These are phyloP conservation scores for Colletotrichum viniferum DNA, from an alignment of 2,329 filamentous ascomycete genomes.

Conservation along the genomic window DNA sequence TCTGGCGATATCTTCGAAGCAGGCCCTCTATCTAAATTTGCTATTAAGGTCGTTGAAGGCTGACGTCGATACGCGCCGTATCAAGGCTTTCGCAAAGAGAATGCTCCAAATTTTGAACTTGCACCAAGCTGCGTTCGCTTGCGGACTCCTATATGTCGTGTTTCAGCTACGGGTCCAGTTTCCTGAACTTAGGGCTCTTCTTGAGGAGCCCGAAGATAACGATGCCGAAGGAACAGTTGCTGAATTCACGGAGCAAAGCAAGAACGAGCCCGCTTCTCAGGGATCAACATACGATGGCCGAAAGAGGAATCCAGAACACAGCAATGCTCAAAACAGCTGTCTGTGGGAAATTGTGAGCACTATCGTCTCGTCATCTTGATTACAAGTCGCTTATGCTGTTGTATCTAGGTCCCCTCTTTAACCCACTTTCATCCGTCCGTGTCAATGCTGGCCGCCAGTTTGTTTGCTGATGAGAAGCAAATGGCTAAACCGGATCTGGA, in stretches of 20 bases:
- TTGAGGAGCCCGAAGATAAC: conserved; percentile 79
- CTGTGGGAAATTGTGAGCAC: conserved; percentile 83
- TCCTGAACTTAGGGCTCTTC: conserved; percentile 77
- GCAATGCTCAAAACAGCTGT: conserved; percentile 91
- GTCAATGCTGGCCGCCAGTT: conserved; percentile 75
- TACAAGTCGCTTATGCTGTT: not conserved
- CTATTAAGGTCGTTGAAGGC: conserved; percentile 87
- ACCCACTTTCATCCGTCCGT: conserved; percentile 94
- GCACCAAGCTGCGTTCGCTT: conserved; percentile 91
- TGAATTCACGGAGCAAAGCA: conserved; percentile 25
- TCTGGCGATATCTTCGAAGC: conserved; percentile 88
- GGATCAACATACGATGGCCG: conserved; percentile 75
- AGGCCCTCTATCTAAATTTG: conserved; percentile 92
- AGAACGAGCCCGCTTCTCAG: conserved; percentile 24
- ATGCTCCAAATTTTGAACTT: conserved; percentile 85
- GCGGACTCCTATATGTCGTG: conserved; percentile 89
- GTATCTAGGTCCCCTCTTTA: conserved; percentile 63
- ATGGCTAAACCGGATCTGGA: conserved; percentile 89
- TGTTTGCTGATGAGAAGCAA: conserved; percentile 72
- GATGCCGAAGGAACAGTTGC: conserved; percentile 53
- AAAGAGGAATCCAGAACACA: conserved; percentile 90
- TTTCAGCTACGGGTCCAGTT: conserved; percentile 81
- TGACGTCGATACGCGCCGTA: conserved; percentile 86
- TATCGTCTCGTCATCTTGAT: not conserved
- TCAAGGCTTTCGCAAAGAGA: conserved; percentile 95